These are phyloP conservation scores for Ganoderma lucidum DNA, from an alignment of 1,284 basidiomycete genomes.

Conservation along the genomic window DNA sequence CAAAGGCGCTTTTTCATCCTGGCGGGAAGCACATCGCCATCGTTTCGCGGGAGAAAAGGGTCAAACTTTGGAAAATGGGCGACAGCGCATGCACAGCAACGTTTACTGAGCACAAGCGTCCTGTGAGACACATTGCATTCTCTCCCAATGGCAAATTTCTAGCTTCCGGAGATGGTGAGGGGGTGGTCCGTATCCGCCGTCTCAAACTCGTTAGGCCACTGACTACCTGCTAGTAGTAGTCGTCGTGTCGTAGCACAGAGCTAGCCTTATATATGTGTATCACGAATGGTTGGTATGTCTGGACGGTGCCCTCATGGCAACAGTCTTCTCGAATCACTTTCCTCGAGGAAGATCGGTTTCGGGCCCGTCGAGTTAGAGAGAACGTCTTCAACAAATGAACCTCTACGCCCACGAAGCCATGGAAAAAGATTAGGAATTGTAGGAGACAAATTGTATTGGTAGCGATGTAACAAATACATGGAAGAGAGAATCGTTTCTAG, in stretches of 20 bases:
- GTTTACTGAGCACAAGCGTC: background rate
- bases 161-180: background rate
- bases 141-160: background rate
- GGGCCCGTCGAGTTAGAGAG: too few relatives aligned
- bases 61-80: background rate
- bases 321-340: too few relatives aligned
- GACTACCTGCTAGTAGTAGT: too few relatives aligned
- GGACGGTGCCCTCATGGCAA: too few relatives aligned
- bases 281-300: too few relatives aligned
- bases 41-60: background rate
- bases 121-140: background rate
- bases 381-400: too few relatives aligned
- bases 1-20: background rate
- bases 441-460: background rate
- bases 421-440: too few relatives aligned
- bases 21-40: background rate
- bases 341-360: too few relatives aligned
- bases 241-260: too few relatives aligned
- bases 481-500: background rate
- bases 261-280: too few relatives aligned
- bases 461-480: background rate
- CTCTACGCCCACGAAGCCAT: too few relatives aligned
- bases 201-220: too few relatives aligned
- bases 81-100: background rate
- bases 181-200: background rate